Conservation (phyloP, 2,329 filamentous ascomycete genomes). For the Fusarium paranaense region DNA sequence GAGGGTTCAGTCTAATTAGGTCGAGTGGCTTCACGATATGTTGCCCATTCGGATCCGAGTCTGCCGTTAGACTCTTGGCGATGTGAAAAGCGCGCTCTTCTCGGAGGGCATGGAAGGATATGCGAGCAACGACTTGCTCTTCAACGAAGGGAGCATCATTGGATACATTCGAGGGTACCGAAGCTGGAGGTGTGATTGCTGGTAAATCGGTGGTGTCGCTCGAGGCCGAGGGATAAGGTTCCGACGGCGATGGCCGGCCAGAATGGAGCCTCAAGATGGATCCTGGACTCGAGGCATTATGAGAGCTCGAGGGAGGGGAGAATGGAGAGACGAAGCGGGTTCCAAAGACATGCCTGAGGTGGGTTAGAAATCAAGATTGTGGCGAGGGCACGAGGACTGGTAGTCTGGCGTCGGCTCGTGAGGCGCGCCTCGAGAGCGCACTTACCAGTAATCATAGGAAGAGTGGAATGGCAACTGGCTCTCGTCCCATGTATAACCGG, state of each 20-base stretch:
- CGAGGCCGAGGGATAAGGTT: slow-evolving; percentile 51
- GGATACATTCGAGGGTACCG: slow-evolving; percentile 49
- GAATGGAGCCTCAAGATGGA: slow-evolving; percentile 56
- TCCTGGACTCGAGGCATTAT: slow-evolving; percentile 58
- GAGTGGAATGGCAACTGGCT: slow-evolving; percentile 67
- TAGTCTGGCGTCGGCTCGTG: background rate
- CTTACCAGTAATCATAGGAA: slow-evolving; percentile 89
- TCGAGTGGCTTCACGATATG: slow-evolving; percentile 88
- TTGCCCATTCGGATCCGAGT: slow-evolving; percentile 76
- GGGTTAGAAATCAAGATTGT: slow-evolving; percentile 21
- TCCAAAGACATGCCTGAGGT: slow-evolving; percentile 72
- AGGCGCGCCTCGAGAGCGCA: slow-evolving; percentile 4
- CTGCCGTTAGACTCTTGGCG: slow-evolving; percentile 76
- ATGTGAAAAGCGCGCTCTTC: slow-evolving; percentile 91
- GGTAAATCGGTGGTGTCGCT: slow-evolving; percentile 53
- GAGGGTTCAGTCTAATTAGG: slow-evolving; percentile 76
- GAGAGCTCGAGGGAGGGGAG: slow-evolving; percentile 60
- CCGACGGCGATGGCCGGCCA: slow-evolving; percentile 57
- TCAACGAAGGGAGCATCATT: slow-evolving; percentile 67
- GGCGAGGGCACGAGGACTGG: background rate
- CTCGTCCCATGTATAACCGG: slow-evolving; percentile 83
- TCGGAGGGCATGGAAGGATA: slow-evolving; percentile 84
- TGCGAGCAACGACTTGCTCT: slow-evolving; percentile 79
- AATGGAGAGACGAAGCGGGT: slow-evolving; percentile 67
- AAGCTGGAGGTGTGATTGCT: slow-evolving; percentile 52